These are phyloP conservation scores for Neonectria faginata DNA, from an alignment of 2,329 filamentous ascomycete genomes.

Conservation along the genomic window DNA sequence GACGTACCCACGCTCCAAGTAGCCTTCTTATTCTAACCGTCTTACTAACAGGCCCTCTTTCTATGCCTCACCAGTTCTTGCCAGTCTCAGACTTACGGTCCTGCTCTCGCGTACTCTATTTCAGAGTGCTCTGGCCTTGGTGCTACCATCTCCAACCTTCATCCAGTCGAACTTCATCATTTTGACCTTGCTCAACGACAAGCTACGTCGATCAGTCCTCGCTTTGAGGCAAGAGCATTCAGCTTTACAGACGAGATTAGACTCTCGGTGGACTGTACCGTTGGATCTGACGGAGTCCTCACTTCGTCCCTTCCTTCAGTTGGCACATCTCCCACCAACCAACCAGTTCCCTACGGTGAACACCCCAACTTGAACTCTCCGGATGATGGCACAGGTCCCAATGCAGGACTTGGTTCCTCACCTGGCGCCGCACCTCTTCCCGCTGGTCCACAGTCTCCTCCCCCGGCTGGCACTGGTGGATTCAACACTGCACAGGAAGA, in stretches of 20 bases:
- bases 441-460: background rate
- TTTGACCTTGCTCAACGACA: slow-evolving; percentile 26
- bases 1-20: background rate
- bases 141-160: slow-evolving; percentile 44
- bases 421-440: background rate
- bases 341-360: background rate
- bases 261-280: slow-evolving; percentile 45
- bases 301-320: slow-evolving; percentile 44
- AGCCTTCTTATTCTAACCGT: slow-evolving; percentile 34
- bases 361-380: slow-evolving; percentile 1
- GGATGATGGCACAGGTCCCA: slow-evolving; percentile 4
- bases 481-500: slow-evolving; percentile 11
- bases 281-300: slow-evolving; percentile 49
- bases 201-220: slow-evolving; percentile 12
- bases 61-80: slow-evolving; percentile 48
- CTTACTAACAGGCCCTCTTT: slow-evolving; percentile 44
- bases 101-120: slow-evolving; percentile 45
- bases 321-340: slow-evolving; percentile 27
- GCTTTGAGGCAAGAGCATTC: slow-evolving; percentile 25
- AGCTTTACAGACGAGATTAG: slow-evolving; percentile 40
- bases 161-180: slow-evolving; percentile 47
- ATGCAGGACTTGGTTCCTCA: slow-evolving; percentile 10
- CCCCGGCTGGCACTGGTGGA: background rate
- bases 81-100: slow-evolving; percentile 44
- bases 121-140: slow-evolving; percentile 45